Percentiles rank a stretch among this genome's conserved stretches.
Evolutionary conservation across 768 basidiomycete genomes (phyloP).

Genomic region (Amanita rimosa): DNA sequence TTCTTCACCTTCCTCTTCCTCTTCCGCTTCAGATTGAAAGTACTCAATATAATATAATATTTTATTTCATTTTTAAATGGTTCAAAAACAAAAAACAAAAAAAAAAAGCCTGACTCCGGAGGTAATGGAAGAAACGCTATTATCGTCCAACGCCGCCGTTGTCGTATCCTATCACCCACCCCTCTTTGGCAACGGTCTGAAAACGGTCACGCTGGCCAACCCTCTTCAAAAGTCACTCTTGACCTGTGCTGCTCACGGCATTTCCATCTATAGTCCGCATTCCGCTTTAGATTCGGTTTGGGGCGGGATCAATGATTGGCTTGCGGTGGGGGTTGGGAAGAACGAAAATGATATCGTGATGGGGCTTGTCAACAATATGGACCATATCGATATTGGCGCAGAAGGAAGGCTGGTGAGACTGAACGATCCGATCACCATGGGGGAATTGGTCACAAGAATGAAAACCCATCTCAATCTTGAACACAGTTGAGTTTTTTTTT

Average conservation of each 20-base stretch:
- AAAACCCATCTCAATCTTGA: slow-evolving; percentile 54
- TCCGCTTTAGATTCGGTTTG: slow-evolving; percentile 77
- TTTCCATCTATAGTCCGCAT: slow-evolving; percentile 84
- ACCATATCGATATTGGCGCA: slow-evolving; percentile 25
- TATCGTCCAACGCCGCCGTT: slow-evolving; percentile 46
- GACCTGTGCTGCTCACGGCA: slow-evolving; percentile 67
- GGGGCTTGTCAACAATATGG: too few species aligned
- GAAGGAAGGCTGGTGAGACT: slow-evolving; percentile 63
- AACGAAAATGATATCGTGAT: slow-evolving; percentile 22
- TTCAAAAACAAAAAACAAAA: too few species aligned
- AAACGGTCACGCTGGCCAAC: slow-evolving; percentile 66
- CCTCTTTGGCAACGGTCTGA: slow-evolving; percentile 66
- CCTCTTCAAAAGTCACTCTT: slow-evolving; percentile 76
- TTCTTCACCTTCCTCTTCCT: too few species aligned
- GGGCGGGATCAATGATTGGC: slow-evolving; percentile 88
- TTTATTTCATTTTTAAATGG: too few species aligned
- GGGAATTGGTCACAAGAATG: slow-evolving; percentile 52
- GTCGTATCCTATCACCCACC: slow-evolving; percentile 83
- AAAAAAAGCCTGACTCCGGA: slow-evolving; percentile 64
- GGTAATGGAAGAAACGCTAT: slow-evolving; percentile 60
- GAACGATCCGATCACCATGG: slow-evolving; percentile 42
- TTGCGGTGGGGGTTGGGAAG: slow-evolving; percentile 44
- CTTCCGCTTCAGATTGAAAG: too few species aligned
- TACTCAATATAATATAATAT: too few species aligned
- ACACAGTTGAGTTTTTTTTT: slow-evolving; percentile 34